Conservation (phyloP, 2,329 filamentous ascomycete species). For the Tolypocladium tropicale region DNA sequence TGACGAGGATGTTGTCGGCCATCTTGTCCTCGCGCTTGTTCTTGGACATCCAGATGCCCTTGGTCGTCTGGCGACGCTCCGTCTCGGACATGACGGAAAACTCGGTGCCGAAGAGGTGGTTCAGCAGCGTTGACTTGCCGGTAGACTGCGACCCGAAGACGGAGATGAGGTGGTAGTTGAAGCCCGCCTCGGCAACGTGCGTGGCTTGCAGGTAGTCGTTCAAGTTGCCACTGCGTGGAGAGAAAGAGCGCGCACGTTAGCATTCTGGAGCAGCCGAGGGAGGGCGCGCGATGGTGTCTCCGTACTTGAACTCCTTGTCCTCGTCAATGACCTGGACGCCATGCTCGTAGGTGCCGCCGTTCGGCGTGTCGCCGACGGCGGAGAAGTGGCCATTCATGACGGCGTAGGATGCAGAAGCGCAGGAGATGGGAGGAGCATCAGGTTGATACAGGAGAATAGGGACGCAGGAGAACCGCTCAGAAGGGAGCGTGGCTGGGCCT, state of each 20-base stretch:
- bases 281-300: constrained; percentile 1
- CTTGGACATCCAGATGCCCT: constrained; percentile 99
- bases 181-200: constrained; percentile 76
- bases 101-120: constrained; percentile 87
- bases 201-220: constrained; percentile 73
- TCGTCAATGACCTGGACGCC: constrained; percentile 90
- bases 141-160: constrained; percentile 98
- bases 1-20: constrained; percentile 97
- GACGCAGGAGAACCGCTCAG: neutral
- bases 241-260: constrained; percentile 6
- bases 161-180: constrained; percentile 98
- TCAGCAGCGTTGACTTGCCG: constrained; percentile 93
- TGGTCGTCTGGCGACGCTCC: constrained; percentile 91
- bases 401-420: constrained; percentile 8
- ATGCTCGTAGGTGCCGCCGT: constrained; percentile 67
- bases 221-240: constrained; percentile 53
- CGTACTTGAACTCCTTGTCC: constrained; percentile 91
- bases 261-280: neutral
- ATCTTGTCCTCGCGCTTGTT: constrained; percentile 70
- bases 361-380: constrained; percentile 55
- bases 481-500: neutral
- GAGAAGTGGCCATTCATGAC: constrained; percentile 75
- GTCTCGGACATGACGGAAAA: constrained; percentile 98
- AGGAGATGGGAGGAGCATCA: constrained; percentile 4
- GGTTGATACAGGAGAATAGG: neutral